These are phyloP conservation scores for Yarrowia keelungensis DNA, from an alignment of 805 yeast species.

Conservation along the genomic window DNA sequence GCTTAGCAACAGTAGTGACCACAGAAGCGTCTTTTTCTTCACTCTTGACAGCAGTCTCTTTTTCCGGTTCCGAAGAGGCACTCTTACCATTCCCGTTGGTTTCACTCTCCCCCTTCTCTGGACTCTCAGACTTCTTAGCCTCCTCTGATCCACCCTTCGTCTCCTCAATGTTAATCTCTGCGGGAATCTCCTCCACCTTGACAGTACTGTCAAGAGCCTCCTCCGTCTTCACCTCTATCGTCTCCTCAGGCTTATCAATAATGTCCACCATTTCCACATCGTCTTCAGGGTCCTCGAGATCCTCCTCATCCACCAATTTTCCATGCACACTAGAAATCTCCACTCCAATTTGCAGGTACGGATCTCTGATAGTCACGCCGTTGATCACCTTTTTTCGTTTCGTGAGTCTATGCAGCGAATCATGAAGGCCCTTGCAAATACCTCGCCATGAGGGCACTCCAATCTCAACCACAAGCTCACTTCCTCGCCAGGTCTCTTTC, in stretches of 20 bases:
- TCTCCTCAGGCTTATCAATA: background rate
- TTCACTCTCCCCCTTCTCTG: background rate
- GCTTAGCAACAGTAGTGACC: background rate
- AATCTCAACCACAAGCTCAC: conserved; percentile 28
- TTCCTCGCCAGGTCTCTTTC: conserved; percentile 26
- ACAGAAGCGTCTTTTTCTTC: background rate
- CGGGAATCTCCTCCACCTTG: conserved; percentile 16
- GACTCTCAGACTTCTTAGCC: background rate
- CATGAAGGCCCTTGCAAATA: conserved; percentile 20
- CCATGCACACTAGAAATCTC: conserved; percentile 33
- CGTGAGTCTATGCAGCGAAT: conserved; percentile 14
- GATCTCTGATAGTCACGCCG: conserved; percentile 25
- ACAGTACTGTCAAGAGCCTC: background rate
- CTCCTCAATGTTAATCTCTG: conserved; percentile 1
- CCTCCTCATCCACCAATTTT: conserved; percentile 26
- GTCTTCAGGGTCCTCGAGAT: conserved; percentile 14
- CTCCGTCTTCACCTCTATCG: conserved; percentile 10
- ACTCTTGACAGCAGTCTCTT: background rate
- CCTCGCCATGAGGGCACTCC: conserved; percentile 36
- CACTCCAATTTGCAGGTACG: conserved; percentile 25
- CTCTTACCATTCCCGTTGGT: background rate
- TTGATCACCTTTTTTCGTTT: conserved; percentile 21
- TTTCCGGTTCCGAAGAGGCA: background rate
- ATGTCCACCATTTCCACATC: conserved; percentile 25
- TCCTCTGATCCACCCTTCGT: background rate